Base-by-base conservation (phyloP, 1,284 basidiomycete genomes). In the Ceratobasidium sp. region DNA sequence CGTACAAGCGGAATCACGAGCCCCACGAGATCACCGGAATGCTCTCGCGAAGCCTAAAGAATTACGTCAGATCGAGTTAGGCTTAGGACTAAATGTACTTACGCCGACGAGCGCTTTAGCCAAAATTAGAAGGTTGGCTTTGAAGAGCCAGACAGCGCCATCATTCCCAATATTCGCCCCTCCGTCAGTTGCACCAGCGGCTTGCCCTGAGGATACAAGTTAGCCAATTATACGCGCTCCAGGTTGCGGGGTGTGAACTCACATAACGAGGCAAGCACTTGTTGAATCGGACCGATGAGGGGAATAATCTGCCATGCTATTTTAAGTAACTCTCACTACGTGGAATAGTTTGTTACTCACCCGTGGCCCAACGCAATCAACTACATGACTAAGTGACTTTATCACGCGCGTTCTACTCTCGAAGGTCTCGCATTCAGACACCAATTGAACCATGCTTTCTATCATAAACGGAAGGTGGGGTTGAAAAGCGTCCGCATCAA, bases 321-420 rank as follows among this genome's bases (percentile, higher is more conserved):
- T 22, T 4, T 34, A 19, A 72, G 51, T 48, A 53, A 54, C 22
- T 19, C n/a, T 54, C 29, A 43, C 5, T 2, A 24, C 31, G 13
- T 8, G 13, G 29, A 41, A 16, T 22, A 58, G 11, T 9, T 22
- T 27, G 8, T 41, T 29, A 77, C 84, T 76, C 80, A 93, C 92
- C 80, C 85, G 83, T 58, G 84, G 82, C 48, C 87, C 90, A 0
- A 88, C 87, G 73, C 89, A 85, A 79, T 93, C 89, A 62, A 96
- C 91, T 48, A 96, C 83, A 0, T 88, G 86, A 77, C 90, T 92
- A 61, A 97, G 83, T 37, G 88, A 87, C 54, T 86, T 86, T 37
- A 90, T 88, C 16, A 96, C 87, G 72, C 90, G 86, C 22, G 89
- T 86, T 81, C 96, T 96, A 78, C 89, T 92, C 79, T 94, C 92